Conservation (phyloP, 805 yeast species). For the Spathaspora gorwiae region DNA sequence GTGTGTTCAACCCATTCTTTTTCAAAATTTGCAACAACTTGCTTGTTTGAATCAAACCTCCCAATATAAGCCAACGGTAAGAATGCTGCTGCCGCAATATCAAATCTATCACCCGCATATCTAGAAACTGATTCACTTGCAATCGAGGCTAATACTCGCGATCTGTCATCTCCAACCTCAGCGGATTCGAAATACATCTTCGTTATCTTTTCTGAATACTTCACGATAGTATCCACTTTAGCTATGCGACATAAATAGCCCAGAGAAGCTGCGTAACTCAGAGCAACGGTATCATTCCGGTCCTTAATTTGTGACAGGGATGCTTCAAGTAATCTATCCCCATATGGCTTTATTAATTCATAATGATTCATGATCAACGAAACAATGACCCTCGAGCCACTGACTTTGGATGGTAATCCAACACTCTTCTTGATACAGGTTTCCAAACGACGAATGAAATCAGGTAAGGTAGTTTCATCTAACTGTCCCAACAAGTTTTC, state of each 20-base stretch:
- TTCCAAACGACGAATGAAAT: conserved; percentile 47
- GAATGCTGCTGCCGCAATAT: conserved; percentile 55
- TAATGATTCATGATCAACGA: conserved; percentile 56
- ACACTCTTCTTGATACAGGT: conserved; percentile 63
- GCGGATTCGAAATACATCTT: conserved; percentile 57
- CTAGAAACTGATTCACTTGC: conserved; percentile 65
- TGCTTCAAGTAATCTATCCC: conserved; percentile 58
- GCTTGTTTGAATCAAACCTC: conserved; percentile 54
- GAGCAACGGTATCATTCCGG: conserved; percentile 65
- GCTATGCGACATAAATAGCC: conserved; percentile 74
- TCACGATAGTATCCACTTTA: conserved; percentile 44
- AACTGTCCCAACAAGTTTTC: conserved; percentile 62
- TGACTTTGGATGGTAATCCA: conserved; percentile 88
- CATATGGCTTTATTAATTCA: conserved; percentile 42
- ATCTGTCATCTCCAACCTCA: conserved; percentile 44
- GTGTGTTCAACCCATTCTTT: conserved; percentile 76
- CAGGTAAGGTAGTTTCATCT: conserved; percentile 45
- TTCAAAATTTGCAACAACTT: conserved; percentile 47
- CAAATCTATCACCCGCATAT: conserved; percentile 65
- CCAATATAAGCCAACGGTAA: conserved; percentile 80
- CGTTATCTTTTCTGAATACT: conserved; percentile 49
- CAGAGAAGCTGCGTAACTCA: conserved; percentile 73
- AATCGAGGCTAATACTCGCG: conserved; percentile 50
- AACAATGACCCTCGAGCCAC: conserved; percentile 71
- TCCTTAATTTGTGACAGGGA: conserved; percentile 60